These are phyloP conservation scores for Kregervanrija delftensis DNA, from an alignment of 805 yeast species.

Conservation along the genomic window DNA sequence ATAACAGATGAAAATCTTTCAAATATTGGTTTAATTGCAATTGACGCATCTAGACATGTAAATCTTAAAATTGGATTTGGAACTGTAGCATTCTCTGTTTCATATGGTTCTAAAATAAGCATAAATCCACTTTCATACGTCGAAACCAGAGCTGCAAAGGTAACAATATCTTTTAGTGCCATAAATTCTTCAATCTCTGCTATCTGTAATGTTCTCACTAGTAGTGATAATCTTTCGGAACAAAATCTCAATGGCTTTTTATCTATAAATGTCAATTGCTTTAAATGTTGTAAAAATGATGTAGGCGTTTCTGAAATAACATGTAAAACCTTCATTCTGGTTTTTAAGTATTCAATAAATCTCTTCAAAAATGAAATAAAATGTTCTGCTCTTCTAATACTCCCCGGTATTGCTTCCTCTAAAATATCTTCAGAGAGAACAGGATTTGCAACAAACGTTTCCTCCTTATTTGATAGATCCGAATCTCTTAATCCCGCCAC, in stretches of 20 bases:
- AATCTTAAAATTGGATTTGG: conserved; percentile 94
- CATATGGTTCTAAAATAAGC: conserved; percentile 90
- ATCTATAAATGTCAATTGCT: conserved; percentile 89
- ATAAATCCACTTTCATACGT: conserved; percentile 93
- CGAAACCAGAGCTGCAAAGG: conserved; percentile 92
- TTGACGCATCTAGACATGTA: conserved; percentile 94
- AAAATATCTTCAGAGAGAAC: conserved; percentile 78
- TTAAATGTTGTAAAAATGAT: conserved; percentile 86
- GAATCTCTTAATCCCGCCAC: conserved; percentile 85
- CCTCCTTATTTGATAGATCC: conserved; percentile 55
- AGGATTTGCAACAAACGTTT: conserved; percentile 79
- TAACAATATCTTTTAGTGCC: conserved; percentile 91
- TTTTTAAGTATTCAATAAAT: conserved; percentile 88
- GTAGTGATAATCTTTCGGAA: conserved; percentile 79
- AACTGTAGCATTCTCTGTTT: conserved; percentile 86
- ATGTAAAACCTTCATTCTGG: conserved; percentile 95
- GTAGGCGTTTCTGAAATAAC: conserved; percentile 97
- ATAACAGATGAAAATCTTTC: conserved; percentile 88
- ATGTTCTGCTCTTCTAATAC: conserved; percentile 94
- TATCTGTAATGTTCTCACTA: conserved; percentile 85
- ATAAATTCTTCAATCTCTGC: conserved; percentile 85
- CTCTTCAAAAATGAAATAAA: conserved; percentile 89
- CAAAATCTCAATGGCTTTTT: conserved; percentile 87
- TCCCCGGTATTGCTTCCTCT: conserved; percentile 94
- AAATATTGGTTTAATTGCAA: conserved; percentile 95